These are phyloP conservation scores for Lumnitzera littorea DNA, from an alignment of 345 rosid species.

Conservation along the genomic window DNA sequence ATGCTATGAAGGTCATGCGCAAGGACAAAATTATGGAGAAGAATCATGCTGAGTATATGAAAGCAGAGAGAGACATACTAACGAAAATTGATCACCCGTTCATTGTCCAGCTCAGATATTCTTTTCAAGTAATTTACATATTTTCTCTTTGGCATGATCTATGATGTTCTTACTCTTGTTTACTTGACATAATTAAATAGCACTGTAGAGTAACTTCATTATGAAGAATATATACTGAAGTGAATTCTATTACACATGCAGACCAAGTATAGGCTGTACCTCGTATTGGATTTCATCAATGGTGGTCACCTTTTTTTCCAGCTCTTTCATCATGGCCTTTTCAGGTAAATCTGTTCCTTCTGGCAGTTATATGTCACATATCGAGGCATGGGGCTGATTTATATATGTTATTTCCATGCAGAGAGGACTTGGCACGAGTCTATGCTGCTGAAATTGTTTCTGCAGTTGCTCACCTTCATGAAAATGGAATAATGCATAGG, in stretches of 20 bases:
- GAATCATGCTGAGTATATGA: slow-evolving; percentile 92
- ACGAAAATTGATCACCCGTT: slow-evolving; percentile 84
- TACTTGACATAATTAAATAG: too few relatives aligned
- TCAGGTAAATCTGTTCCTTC: slow-evolving; percentile 44
- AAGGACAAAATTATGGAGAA: slow-evolving; percentile 92
- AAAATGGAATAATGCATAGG: slow-evolving; percentile 95
- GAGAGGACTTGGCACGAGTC: slow-evolving; percentile 90
- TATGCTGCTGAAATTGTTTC: slow-evolving; percentile 89
- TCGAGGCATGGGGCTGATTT: neutral
- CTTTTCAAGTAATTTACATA: slow-evolving; percentile 61
- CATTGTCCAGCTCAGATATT: slow-evolving; percentile 78
- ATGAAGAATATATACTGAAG: too few relatives aligned
- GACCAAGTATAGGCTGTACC: slow-evolving; percentile 87
- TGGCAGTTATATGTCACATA: neutral
- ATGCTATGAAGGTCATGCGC: slow-evolving; percentile 97
- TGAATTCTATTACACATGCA: slow-evolving; percentile 27
- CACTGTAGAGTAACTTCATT: too few relatives aligned
- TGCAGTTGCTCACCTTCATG: slow-evolving; percentile 88
- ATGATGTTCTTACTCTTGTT: neutral
- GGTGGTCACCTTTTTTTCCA: slow-evolving; percentile 98
- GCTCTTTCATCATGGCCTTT: slow-evolving; percentile 91
- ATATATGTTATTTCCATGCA: slow-evolving; percentile 12
- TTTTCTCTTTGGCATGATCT: slow-evolving; percentile 1
- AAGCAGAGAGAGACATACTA: slow-evolving; percentile 88
- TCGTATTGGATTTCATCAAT: slow-evolving; percentile 84